Evolutionary conservation across 768 basidiomycete species (phyloP).

Genomic region (Fomitopsis serialis): DNA sequence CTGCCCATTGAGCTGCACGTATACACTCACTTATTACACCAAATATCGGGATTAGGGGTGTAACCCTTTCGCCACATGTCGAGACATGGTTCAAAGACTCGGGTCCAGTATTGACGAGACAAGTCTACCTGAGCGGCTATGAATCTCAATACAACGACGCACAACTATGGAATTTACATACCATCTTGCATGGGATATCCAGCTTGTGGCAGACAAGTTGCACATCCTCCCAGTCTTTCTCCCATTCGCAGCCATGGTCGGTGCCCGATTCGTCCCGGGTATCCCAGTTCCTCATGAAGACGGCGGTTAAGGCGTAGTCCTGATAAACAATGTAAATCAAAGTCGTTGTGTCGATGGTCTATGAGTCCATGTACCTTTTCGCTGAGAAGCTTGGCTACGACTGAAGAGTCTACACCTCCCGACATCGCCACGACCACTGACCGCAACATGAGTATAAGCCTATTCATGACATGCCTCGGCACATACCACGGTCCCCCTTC

Average conservation of each 20-base stretch:
- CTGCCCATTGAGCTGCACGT: background rate
- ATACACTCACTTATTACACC: slow-evolving; percentile 71
- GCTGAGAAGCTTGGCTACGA: slow-evolving; percentile 72
- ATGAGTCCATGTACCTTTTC: slow-evolving; percentile 42
- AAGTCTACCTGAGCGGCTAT: slow-evolving; percentile 61
- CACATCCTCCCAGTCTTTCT: slow-evolving; percentile 92
- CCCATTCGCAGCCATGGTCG: slow-evolving; percentile 90
- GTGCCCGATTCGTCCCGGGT: slow-evolving; percentile 75
- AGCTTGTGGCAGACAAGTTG: slow-evolving; percentile 69
- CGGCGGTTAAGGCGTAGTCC: slow-evolving; percentile 80
- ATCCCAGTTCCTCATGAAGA: slow-evolving; percentile 98
- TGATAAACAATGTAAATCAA: slow-evolving; percentile 24
- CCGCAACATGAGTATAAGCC: background rate
- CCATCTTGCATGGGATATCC: slow-evolving; percentile 72
- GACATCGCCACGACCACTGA: slow-evolving; percentile 91
- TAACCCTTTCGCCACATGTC: slow-evolving; percentile 69
- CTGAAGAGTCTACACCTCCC: slow-evolving; percentile 93
- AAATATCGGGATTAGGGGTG: slow-evolving; percentile 92
- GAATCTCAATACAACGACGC: background rate
- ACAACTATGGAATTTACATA: slow-evolving; percentile 25
- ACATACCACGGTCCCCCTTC: slow-evolving; percentile 25
- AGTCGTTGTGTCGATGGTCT: slow-evolving; percentile 1
- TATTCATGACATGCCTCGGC: background rate
- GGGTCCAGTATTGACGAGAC: slow-evolving; percentile 86
- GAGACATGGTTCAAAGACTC: slow-evolving; percentile 86